Conservation (phyloP, 2,329 filamentous ascomycete genomes). For the Pochonia chlamydosporia region DNA sequence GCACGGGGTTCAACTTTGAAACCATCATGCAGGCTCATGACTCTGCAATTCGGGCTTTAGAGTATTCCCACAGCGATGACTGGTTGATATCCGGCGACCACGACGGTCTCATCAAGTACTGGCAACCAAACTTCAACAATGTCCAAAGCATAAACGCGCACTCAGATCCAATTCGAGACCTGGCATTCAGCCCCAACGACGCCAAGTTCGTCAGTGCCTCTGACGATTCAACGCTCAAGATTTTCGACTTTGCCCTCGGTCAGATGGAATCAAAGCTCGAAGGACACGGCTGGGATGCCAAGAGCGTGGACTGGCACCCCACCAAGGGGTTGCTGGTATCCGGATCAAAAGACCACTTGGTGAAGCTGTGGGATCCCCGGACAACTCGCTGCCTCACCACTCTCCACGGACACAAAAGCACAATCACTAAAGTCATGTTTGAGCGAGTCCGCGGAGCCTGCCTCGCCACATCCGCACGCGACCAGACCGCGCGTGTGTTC, state of each 20-base stretch:
- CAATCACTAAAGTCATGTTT: conserved; percentile 87
- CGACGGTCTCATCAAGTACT: conserved; percentile 94
- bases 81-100: conserved; percentile 96
- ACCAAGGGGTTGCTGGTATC: conserved; percentile 91
- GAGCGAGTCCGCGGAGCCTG: conserved; percentile 79
- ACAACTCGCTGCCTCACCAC: conserved; percentile 86
- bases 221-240: conserved; percentile 88
- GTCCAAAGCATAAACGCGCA: conserved; percentile 92
- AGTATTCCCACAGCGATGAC: conserved; percentile 92
- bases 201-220: conserved; percentile 94
- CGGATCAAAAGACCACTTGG: conserved; percentile 93
- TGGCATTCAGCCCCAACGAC: conserved; percentile 91
- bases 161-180: conserved; percentile 79
- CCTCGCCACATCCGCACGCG: conserved; percentile 85
- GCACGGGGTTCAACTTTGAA: conserved; percentile 98
- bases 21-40: conserved; percentile 99
- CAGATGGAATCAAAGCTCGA: conserved; percentile 76
- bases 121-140: conserved; percentile 99
- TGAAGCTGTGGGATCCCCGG: conserved; percentile 98
- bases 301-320: conserved; percentile 96
- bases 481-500: conserved; percentile 89
- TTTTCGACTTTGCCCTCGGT: conserved; percentile 90
- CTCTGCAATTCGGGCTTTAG: conserved; percentile 72
- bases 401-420: conserved; percentile 94
- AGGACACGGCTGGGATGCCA: conserved; percentile 97